Evolutionary conservation across 768 basidiomycete species (phyloP), one percentile per base, ranked within the genome.

Genomic region (Rhodosporidiobolus sp.): DNA sequence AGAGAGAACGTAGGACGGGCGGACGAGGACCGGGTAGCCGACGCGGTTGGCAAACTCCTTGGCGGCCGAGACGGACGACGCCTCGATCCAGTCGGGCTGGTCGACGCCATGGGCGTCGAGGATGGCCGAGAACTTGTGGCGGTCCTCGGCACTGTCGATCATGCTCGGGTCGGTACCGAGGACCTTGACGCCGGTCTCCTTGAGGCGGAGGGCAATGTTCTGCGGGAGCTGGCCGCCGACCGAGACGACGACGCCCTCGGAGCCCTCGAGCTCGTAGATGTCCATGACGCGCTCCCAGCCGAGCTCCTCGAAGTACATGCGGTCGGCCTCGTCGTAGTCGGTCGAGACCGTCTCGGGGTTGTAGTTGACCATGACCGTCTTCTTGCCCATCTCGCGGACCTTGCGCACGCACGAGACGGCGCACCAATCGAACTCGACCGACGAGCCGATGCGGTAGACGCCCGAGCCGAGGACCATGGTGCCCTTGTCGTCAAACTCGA

Each of bases 341-440:
- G 96, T 99, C 12, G 94, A 97, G 53, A 98, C 96, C 7, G 96
- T 99, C 83, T 99, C 96, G 16, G 95, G 95, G 83, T 98, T 99
- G 83, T 99, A 99, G 85, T 99, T 99, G 86, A 99, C 86, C 95
- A 98, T 98, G 83, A 99, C 88, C 55, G 96, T 97, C 83, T 88
- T 88, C 80, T 90, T 89, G 81, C 94, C 94, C 87, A 93, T 91
- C 75, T 90, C 87, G 78, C 94, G 86, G 65, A 99, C 87, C 80
- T 90, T 90, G 71, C 96, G 86, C 22, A 94, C 93, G 81, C 94
- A 98, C 2, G 95, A 97, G 52, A 99, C 96, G n/a, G 96, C 95
- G 81, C 96, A 99, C 96, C 96, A 99, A 81, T 99, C 96, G 80
- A 99, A 99, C 84, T 99, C 96, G 79, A 99, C 96, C 75, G 91